A percentile compares a stretch with the other conserved stretches of the same genome.
Conservation (phyloP, 768 basidiomycete species). For the Auriscalpium microsporum region DNA sequence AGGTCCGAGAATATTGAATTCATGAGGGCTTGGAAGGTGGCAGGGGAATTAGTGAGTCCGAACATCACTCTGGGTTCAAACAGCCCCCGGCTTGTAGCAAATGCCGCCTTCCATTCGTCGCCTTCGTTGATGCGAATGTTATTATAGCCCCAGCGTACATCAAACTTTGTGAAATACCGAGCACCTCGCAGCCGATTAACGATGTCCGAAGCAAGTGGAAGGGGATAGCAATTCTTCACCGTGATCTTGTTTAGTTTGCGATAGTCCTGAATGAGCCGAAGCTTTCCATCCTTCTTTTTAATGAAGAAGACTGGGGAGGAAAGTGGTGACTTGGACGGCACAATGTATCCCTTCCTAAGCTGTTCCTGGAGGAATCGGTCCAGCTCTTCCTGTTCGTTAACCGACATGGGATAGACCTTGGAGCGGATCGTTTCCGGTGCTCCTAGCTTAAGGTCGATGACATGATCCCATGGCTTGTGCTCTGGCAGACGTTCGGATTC, state of each 20-base stretch:
- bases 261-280: not conserved
- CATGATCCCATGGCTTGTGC: not conserved
- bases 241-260: not conserved
- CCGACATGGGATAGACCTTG: not conserved
- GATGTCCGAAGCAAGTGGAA: not conserved
- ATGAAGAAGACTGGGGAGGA: not conserved
- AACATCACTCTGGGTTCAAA: not conserved
- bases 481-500: not conserved
- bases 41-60: slow-evolving; percentile 1
- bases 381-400: not conserved
- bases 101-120: not conserved
- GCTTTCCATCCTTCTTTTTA: not conserved
- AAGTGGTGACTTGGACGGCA: not conserved
- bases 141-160: not conserved
- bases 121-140: not conserved
- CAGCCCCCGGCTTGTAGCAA: not conserved
- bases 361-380: not conserved
- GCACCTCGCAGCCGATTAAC: not conserved
- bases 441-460: not conserved
- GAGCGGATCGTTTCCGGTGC: not conserved
- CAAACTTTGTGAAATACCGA: not conserved
- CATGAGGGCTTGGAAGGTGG: slow-evolving; percentile 20
- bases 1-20: slow-evolving; percentile 22
- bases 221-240: not conserved
- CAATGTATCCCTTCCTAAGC: not conserved